A percentile compares a stretch with the other conserved stretches of the same genome.
Evolutionary conservation across 2,329 filamentous ascomycete genomes (phyloP).

Genomic region (Didymella exigua): DNA sequence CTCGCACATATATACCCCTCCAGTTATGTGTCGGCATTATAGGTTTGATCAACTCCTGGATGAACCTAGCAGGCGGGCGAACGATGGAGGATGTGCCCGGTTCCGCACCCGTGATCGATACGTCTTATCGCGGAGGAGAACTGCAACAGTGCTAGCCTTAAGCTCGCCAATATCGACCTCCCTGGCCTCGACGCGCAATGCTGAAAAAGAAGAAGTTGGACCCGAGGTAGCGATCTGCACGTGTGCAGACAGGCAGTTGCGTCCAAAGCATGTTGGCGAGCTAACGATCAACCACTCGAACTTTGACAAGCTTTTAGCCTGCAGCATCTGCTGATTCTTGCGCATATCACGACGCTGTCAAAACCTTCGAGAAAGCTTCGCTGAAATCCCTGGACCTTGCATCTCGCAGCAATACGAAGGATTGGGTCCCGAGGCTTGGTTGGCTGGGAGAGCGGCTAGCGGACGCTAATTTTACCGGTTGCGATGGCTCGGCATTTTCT

Average conservation of each 20-base stretch:
- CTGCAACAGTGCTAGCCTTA: neutral
- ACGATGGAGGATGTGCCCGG: slow-evolving; percentile 7
- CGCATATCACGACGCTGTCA: slow-evolving; percentile 10
- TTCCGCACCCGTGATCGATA: slow-evolving; percentile 3
- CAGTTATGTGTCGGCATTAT: neutral
- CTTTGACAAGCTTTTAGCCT: neutral
- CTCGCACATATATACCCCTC: neutral
- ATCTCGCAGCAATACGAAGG: neutral
- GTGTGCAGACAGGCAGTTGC: slow-evolving; percentile 1
- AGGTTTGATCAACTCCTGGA: slow-evolving; percentile 29
- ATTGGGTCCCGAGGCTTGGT: neutral
- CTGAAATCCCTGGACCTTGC: slow-evolving; percentile 7
- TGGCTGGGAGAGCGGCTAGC: slow-evolving; percentile 1
- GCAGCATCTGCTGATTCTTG: slow-evolving; percentile 15
- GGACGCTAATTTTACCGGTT: slow-evolving; percentile 1
- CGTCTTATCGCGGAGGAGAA: slow-evolving; percentile 6
- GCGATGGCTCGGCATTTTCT: slow-evolving; percentile 2
- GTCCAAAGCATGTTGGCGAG: slow-evolving; percentile 2
- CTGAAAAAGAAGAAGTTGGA: neutral
- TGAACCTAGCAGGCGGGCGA: slow-evolving; percentile 15
- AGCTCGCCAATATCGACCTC: neutral
- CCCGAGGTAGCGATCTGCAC: neutral
- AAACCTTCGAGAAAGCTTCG: slow-evolving; percentile 5
- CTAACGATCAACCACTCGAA: slow-evolving; percentile 11
- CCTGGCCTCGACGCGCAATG: neutral